Conservation (phyloP, 768 basidiomycete species). For the Lepiota brunneoincarnata region DNA sequence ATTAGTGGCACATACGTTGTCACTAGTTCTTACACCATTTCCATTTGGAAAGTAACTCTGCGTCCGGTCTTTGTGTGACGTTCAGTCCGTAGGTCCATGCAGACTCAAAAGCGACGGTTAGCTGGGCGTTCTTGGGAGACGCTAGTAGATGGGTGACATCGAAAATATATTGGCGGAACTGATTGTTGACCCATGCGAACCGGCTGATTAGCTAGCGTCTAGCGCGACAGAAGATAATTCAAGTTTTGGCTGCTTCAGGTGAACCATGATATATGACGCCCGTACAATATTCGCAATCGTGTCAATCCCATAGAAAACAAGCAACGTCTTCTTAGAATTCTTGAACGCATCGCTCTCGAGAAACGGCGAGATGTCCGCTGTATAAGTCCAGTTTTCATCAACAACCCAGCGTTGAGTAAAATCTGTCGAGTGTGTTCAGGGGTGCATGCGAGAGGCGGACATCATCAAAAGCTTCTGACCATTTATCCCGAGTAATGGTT, state of each 20-base stretch:
- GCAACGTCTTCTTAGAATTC: conserved; percentile 30
- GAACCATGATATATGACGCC: background rate
- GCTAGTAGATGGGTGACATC: conserved; percentile 45
- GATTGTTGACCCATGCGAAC: conserved; percentile 58
- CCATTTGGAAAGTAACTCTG: conserved; percentile 40
- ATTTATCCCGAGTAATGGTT: conserved; percentile 52
- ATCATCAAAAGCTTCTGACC: conserved; percentile 28
- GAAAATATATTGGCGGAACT: conserved; percentile 53
- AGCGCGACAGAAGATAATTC: background rate
- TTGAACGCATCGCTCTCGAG: conserved; percentile 19
- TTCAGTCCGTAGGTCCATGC: conserved; percentile 53
- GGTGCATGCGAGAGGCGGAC: background rate
- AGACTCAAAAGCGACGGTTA: conserved; percentile 52
- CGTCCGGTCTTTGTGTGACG: conserved; percentile 46
- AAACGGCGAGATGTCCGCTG: conserved; percentile 48
- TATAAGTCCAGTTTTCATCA: conserved; percentile 59
- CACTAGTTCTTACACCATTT: conserved; percentile 9
- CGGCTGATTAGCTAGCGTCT: conserved; percentile 50
- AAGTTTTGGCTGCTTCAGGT: background rate
- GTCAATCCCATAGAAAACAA: conserved; percentile 57
- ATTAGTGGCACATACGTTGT: background rate
- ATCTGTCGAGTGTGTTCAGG: conserved; percentile 30
- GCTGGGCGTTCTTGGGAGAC: conserved; percentile 35
- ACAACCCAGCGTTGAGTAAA: conserved; percentile 55
- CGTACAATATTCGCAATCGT: conserved; percentile 55